Base-by-base conservation (phyloP, 768 basidiomycete species). In the Chalciporus sphaerocephalus region DNA sequence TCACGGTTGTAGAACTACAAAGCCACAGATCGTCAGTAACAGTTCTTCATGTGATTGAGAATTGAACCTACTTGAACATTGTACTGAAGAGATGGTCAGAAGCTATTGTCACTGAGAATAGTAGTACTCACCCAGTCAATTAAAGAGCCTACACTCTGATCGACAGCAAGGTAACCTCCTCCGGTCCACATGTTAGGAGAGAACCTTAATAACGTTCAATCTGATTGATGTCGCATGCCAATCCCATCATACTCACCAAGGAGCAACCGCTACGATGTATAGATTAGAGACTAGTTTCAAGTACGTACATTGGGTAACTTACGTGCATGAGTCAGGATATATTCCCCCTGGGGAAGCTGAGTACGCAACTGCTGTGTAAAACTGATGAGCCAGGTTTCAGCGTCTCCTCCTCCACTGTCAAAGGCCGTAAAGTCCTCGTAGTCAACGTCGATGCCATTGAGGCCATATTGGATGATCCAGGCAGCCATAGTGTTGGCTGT, bases 371-470 rank as follows among this genome's bases (percentile, higher is more conserved):
- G 50, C 13, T 50, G 47, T 2, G 67, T 69, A 47, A 61, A 67
- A 23, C 22, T 57, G 16, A 57, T 60, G 23, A 70, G 58, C 69
- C 69, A 70, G 1, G 51, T 28, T 37, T 69, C 69, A 18, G 68
- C 67, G 9, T 23, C 65, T 11, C 79, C 79, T 38, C 68, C 40
- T 0, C 56, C 58, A 3, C 46, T 48, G 18, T 66, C 45, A 21
- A 70, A 59, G 8, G 68, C 69, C 18, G 45, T 48, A 20, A 66
- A 57, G 48, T 70, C 68, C 65, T 74, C 78, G 40, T 78, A 79
- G 55, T 79, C 78, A 37, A 80, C 67, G 40, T 80, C 78, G 11
- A 78, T 71, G 32, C 78, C 78, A 44, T 78, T 72, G 24, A 79
- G 53, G n/a, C 63, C 59, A 40, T 74, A 76, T 48, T 72, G 44